Conservation (phyloP, 179 eudicot genomes). For the Heliamphora pulchella region DNA sequence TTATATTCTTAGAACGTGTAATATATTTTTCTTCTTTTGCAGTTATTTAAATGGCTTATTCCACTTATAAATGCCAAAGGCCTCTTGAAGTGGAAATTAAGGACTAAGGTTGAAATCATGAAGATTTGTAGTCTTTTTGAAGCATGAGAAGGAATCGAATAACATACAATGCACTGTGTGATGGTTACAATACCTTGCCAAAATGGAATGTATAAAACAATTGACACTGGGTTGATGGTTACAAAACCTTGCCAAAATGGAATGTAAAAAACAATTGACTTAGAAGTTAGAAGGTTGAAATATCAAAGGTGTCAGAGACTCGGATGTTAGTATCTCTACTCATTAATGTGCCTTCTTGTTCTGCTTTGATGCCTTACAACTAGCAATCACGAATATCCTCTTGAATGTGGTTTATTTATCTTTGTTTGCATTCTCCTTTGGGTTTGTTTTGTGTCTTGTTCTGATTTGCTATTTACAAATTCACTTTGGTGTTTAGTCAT, state of each 20-base stretch:
- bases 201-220: background rate
- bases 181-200: background rate
- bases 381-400: background rate
- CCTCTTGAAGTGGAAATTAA: background rate
- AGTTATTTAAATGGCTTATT: background rate
- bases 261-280: background rate
- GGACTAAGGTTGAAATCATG: too few species aligned
- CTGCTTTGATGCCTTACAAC: background rate
- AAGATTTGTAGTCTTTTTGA: too few species aligned
- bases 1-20: background rate
- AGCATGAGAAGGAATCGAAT: background rate
- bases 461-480: slow-evolving; percentile 14
- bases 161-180: background rate
- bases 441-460: background rate
- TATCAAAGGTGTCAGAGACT: background rate
- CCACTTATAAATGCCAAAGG: background rate
- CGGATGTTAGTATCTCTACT: background rate
- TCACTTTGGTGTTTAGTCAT: slow-evolving; percentile 47
- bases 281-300: background rate
- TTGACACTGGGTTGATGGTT: too few species aligned
- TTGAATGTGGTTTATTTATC: background rate
- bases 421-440: slow-evolving; percentile 9
- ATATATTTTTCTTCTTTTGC: background rate
- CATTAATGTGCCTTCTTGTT: background rate
- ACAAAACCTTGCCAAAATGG: background rate